phyloP scores from a whole-genome alignment of 2,329 filamentous ascomycete species.

The Teratosphaeria destructans region DNA sequence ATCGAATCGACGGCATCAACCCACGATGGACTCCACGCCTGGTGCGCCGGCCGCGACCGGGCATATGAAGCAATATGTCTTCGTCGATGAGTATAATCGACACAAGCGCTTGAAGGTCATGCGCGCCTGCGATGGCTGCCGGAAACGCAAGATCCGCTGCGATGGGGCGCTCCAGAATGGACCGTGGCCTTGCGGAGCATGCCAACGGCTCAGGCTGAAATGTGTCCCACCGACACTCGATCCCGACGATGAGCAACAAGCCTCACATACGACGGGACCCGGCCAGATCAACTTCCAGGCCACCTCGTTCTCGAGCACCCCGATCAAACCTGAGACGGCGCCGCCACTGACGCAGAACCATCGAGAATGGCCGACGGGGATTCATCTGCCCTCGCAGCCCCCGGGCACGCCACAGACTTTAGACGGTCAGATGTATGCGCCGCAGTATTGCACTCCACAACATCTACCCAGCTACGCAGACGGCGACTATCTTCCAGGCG shows the following conservation, averaged over 20 bases:
- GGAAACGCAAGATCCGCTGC: conserved; percentile 94
- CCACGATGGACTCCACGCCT: conserved; percentile 7
- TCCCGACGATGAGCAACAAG: conserved; percentile 49
- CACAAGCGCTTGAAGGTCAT: conserved; percentile 97
- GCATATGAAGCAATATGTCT: conserved; percentile 94
- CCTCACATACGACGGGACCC: conserved; percentile 12
- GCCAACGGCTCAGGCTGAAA: conserved; percentile 80
- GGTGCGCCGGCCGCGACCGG: conserved; percentile 44
- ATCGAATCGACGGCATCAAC: not conserved
- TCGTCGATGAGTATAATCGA: conserved; percentile 96
- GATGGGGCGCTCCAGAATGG: conserved; percentile 94
- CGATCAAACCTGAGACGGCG: not conserved
- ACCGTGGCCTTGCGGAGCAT: conserved; percentile 85
- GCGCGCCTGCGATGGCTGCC: conserved; percentile 92
- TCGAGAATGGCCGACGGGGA: not conserved
- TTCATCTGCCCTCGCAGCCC: not conserved
- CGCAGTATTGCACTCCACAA: conserved; percentile 7
- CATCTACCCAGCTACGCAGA: conserved; percentile 4
- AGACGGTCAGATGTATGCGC: conserved; percentile 1
- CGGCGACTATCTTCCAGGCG: conserved; percentile 9
- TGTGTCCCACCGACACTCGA: conserved; percentile 81
- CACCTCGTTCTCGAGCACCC: not conserved
- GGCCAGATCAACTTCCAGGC: conserved; percentile 22
- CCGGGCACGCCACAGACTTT: not conserved
- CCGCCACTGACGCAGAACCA: not conserved